A percentile compares a stretch with the other conserved stretches of the same genome.
phyloP scores from a whole-genome alignment of 169 alveolate genomes.

The Cyclospora cayetanensis region DNA sequence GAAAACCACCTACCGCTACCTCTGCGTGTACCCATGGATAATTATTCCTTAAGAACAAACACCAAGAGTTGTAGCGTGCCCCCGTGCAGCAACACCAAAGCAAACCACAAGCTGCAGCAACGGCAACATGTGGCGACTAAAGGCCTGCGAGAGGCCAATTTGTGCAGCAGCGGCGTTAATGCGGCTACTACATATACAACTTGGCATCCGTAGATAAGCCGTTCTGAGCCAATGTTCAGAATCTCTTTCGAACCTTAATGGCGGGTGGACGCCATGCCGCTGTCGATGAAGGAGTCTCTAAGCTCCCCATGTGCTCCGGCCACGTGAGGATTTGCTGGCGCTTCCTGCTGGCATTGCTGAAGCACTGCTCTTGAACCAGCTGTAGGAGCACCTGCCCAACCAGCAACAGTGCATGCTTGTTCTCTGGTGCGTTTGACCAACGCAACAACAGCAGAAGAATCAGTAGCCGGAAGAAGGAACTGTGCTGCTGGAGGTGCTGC shows the following conservation, averaged over 20 bases:
- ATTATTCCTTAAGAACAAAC: no score
- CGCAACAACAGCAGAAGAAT: slow-evolving; percentile 12
- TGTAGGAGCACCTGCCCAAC: slow-evolving; percentile 11
- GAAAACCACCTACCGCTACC: no score
- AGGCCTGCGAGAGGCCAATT: no score
- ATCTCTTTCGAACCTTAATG: not conserved
- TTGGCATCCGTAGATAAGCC: no score
- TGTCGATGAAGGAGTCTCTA: not conserved
- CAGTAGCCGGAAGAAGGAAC: slow-evolving; percentile 12
- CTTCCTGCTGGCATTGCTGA: slow-evolving; percentile 5
- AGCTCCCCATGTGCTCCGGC: not conserved
- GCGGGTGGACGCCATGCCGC: not conserved
- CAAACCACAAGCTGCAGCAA: no score
- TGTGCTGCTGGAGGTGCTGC: slow-evolving; percentile 53
- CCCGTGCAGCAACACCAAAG: no score
- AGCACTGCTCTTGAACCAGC: not conserved
- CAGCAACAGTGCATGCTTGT: slow-evolving; percentile 8
- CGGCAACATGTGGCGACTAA: no score
- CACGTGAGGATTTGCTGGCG: not conserved
- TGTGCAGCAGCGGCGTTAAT: slow-evolving; percentile 12
- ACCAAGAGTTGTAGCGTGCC: no score
- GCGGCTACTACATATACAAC: no score
- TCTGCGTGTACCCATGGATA: no score
- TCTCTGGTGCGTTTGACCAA: slow-evolving; percentile 13
- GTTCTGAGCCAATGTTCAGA: not conserved